Evolutionary conservation across 2,329 filamentous ascomycete species (phyloP), one percentile per base, ranked within the genome.

Genomic region (Sporothrix globosa): DNA sequence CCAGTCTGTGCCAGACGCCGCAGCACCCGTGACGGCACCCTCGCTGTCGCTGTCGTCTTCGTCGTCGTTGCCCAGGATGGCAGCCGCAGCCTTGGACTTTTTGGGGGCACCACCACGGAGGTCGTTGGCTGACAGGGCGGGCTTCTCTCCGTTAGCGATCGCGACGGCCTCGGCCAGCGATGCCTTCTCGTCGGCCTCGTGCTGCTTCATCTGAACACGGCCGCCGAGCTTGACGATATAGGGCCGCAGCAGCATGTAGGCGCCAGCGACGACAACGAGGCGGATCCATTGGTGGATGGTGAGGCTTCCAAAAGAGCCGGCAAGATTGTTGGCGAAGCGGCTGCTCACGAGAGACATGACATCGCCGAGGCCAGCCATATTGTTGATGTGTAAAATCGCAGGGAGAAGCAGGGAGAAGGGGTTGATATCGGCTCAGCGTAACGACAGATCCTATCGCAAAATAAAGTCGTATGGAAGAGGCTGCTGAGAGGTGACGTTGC

Each of bases 211-310:
- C 77, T 92, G 88, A 73, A 85, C 80, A 75, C 86, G 87, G 72
- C 85, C 87, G 75, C 88, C 88, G 50, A 88, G 80, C 77, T 90
- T 90, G 76, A 94, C 84, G 67, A 94, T 79, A 78, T 92, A 93
- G 0, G 92, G 92, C 0, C 92, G 88, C 30, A 93, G 76, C 68
- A 96, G 85, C 73, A 89, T 77, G 82, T 95, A 96, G 69, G 87
- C 89, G 76, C 92, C 87, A 24, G 93, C 86, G 72, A 93, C 86
- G 74, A 88, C 84, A 74, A 92, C 80, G 71, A 96, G 84, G 63
- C 92, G 91, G 75, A 96, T 84, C 83, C 85, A 88, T 54, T 84
- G 81, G 74, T 87, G 80, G 13, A 78, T 76, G 1, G 83, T 81
- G 82, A 89, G 84, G 72, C 79, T 81, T 73, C 80, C 79, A 73